A percentile compares a stretch with the other conserved stretches of the same genome.
phyloP scores from a whole-genome alignment of 2,329 filamentous ascomycete genomes.

The Seiridium cupressi region DNA sequence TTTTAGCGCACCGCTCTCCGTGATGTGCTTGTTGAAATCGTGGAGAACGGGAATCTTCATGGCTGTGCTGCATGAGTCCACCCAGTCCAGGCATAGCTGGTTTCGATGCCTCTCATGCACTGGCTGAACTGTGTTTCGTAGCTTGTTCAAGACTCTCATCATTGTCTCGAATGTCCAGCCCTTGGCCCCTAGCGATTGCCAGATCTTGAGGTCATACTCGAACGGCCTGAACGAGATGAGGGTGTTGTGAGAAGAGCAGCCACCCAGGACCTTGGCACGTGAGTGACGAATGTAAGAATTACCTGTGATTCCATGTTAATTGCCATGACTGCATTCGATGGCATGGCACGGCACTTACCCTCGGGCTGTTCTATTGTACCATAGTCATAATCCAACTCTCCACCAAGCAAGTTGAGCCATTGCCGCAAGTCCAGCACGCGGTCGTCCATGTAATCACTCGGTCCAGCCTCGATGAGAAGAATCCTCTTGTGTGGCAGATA shows the following conservation, averaged over 20 bases:
- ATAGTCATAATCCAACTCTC: constrained; percentile 90
- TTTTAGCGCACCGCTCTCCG: constrained; percentile 67
- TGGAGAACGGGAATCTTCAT: constrained; percentile 77
- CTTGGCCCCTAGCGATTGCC: constrained; percentile 77
- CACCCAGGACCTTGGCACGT: constrained; percentile 86
- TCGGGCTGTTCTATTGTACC: constrained; percentile 85
- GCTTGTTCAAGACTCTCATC: constrained; percentile 76
- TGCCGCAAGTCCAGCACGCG: constrained; percentile 82
- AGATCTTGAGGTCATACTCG: constrained; percentile 81
- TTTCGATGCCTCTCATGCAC: constrained; percentile 84
- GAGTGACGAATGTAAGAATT: constrained; percentile 93
- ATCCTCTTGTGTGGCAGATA: constrained; percentile 81
- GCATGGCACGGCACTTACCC: constrained; percentile 35
- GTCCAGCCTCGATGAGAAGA: constrained; percentile 83
- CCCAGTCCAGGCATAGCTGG: constrained; percentile 89
- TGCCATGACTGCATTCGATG: neutral
- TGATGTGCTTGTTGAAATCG: constrained; percentile 87
- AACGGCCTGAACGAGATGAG: constrained; percentile 91
- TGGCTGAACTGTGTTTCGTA: constrained; percentile 87
- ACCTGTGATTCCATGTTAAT: constrained; percentile 45
- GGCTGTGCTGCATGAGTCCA: constrained; percentile 74
- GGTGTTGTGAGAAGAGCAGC: constrained; percentile 92
- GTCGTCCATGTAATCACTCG: constrained; percentile 86
- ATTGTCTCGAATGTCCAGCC: constrained; percentile 88
- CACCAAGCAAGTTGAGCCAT: constrained; percentile 81